These are phyloP conservation scores for Dillenia turbinata DNA, from an alignment of 164 flowering plant species.

Conservation along the genomic window DNA sequence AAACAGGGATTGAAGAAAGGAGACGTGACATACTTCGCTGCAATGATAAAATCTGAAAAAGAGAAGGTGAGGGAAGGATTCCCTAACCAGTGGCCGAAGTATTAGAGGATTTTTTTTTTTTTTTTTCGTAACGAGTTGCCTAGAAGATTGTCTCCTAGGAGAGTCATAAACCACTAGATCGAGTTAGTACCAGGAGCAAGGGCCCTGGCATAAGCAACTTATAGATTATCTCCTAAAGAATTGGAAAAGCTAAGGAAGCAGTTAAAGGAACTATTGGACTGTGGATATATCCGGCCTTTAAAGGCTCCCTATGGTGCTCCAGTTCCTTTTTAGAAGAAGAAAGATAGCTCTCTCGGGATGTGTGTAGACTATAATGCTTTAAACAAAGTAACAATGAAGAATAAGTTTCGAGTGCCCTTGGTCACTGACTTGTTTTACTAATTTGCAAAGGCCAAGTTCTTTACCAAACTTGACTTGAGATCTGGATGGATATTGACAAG, in stretches of 20 bases:
- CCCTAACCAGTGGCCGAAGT: no score
- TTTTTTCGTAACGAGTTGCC: no score
- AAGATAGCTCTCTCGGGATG: neutral
- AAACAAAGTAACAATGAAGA: neutral
- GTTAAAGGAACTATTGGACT: neutral
- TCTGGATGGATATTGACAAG: slow-evolving; percentile 14
- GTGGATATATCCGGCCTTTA: neutral
- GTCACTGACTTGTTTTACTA: neutral
- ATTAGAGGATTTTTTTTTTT: neutral
- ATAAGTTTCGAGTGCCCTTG: neutral
- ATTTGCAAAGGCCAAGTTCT: neutral
- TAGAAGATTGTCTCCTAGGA: neutral
- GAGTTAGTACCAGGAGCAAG: neutral
- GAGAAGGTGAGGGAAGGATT: no score
- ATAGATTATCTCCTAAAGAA: neutral
- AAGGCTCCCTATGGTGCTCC: neutral
- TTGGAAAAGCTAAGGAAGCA: neutral
- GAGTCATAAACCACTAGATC: slow-evolving; percentile 6
- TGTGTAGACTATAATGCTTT: neutral
- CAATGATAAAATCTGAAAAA: no score
- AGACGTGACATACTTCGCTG: no score
- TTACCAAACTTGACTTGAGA: neutral
- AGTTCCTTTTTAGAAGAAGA: neutral
- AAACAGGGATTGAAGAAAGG: no score
- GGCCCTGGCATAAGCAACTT: neutral